A percentile compares a stretch with the other conserved stretches of the same genome.
These are phyloP conservation scores for Chrysanthemum makinoi DNA, from an alignment of 129 eudicot genomes.

Conservation along the genomic window DNA sequence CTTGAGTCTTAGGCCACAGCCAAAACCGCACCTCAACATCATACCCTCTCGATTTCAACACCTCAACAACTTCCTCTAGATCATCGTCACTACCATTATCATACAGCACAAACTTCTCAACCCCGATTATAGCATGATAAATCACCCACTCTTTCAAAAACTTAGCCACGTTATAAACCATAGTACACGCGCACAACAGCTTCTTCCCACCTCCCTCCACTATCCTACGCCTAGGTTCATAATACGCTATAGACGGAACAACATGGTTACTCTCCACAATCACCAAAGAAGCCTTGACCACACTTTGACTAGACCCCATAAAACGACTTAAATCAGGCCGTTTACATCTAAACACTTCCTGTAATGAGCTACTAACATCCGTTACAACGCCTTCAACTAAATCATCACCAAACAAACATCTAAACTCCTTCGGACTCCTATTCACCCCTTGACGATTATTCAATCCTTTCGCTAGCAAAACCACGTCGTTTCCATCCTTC, in stretches of 20 bases:
- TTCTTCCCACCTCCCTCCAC: not conserved
- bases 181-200: slow-evolving; percentile 75
- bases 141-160: slow-evolving; percentile 72
- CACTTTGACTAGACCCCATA: slow-evolving; percentile 30
- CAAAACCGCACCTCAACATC: slow-evolving; percentile 50
- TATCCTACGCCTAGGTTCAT: slow-evolving; percentile 50
- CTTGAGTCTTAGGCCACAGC: slow-evolving; percentile 91
- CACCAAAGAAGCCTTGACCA: slow-evolving; percentile 43
- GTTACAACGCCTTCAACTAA: slow-evolving; percentile 46
- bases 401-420: slow-evolving; percentile 63
- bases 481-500: slow-evolving; percentile 60
- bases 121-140: slow-evolving; percentile 70
- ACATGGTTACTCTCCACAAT: slow-evolving; percentile 29
- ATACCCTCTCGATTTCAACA: slow-evolving; percentile 41
- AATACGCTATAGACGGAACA: slow-evolving; percentile 68
- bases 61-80: slow-evolving; percentile 26
- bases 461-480: slow-evolving; percentile 63
- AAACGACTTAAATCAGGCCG: slow-evolving; percentile 33
- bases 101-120: slow-evolving; percentile 63
- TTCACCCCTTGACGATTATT: slow-evolving; percentile 65
- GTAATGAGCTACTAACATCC: slow-evolving; percentile 55
- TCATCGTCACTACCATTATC: slow-evolving; percentile 82
- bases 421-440: slow-evolving; percentile 57
- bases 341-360: slow-evolving; percentile 84
- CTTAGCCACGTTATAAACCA: slow-evolving; percentile 79